These are phyloP conservation scores for Trametes maxima DNA, from an alignment of 768 basidiomycete species.

Conservation along the genomic window DNA sequence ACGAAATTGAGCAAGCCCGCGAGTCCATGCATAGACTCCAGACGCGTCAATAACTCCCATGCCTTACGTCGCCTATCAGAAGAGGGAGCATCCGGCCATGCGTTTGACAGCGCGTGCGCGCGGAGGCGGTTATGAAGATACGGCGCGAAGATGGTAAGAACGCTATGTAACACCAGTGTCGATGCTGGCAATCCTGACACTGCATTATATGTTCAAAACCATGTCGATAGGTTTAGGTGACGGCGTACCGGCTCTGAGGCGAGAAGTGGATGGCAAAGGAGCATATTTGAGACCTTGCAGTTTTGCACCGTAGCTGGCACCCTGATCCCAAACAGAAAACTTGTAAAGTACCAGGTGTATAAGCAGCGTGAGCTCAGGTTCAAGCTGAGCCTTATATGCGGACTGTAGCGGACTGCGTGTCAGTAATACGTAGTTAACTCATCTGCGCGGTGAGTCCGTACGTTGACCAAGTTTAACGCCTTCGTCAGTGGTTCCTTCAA, in stretches of 20 bases:
- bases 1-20: slow-evolving; percentile 76
- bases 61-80: slow-evolving; percentile 71
- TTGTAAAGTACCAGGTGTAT: slow-evolving; percentile 78
- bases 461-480: slow-evolving; percentile 68
- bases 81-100: slow-evolving; percentile 91
- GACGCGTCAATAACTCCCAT: slow-evolving; percentile 67
- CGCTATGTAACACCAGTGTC: slow-evolving; percentile 65
- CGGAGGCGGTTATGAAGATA: slow-evolving; percentile 80
- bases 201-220: slow-evolving; percentile 33
- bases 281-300: slow-evolving; percentile 77
- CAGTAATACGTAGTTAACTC: background rate
- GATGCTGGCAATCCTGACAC: slow-evolving; percentile 68
- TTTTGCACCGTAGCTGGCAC: slow-evolving; percentile 81
- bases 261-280: slow-evolving; percentile 19
- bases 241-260: slow-evolving; percentile 35
- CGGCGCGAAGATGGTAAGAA: slow-evolving; percentile 73
- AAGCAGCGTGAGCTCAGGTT: slow-evolving; percentile 73
- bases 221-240: slow-evolving; percentile 6
- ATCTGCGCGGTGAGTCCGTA: slow-evolving; percentile 37
- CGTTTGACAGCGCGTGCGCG: slow-evolving; percentile 71
- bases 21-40: slow-evolving; percentile 68
- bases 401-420: slow-evolving; percentile 41
- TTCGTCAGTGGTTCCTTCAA: slow-evolving; percentile 81
- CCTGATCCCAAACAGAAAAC: slow-evolving; percentile 78
- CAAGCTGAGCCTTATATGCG: slow-evolving; percentile 59